Conservation (phyloP, 306 rosid species). For the Parietaria judaica region DNA sequence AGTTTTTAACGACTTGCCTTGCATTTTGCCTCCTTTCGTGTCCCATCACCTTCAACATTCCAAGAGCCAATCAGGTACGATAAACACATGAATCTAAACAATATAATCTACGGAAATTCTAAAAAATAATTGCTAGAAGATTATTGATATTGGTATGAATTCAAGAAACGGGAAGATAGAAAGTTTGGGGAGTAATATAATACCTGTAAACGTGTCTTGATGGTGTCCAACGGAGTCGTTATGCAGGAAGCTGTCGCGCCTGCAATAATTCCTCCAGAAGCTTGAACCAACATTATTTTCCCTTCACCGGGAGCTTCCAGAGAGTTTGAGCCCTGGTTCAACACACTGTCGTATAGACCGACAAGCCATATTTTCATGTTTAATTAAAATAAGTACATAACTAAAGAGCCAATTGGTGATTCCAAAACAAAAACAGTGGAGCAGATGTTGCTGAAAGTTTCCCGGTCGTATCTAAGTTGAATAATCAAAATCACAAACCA, state of each 20-base stretch:
- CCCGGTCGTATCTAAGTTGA: no score
- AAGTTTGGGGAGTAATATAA: constrained; percentile 5
- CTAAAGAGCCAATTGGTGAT: neutral
- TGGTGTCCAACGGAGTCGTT: constrained; percentile 87
- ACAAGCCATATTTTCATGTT: constrained; percentile 5
- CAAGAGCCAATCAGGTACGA: constrained; percentile 16
- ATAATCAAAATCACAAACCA: no score
- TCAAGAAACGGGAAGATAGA: constrained; percentile 6
- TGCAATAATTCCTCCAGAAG: constrained; percentile 71
- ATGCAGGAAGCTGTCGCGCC: constrained; percentile 86
- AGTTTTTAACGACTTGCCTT: constrained; percentile 64
- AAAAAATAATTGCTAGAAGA: neutral
- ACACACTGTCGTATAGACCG: constrained; percentile 32
- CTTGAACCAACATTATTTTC: constrained; percentile 67
- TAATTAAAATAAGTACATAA: neutral
- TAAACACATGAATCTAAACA: constrained; percentile 7
- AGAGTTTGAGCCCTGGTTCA: constrained; percentile 23
- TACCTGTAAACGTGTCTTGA: constrained; percentile 95
- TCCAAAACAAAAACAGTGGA: neutral
- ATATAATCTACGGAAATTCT: neutral
- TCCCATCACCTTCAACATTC: constrained; percentile 55
- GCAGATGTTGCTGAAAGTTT: no score
- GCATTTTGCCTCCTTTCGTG: constrained; percentile 54
- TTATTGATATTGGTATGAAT: neutral
- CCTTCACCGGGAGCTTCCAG: constrained; percentile 37